Evolutionary conservation across 2,329 filamentous ascomycete genomes (phyloP), one percentile per base, ranked within the genome.

Genomic region (Colletotrichum filicis): DNA sequence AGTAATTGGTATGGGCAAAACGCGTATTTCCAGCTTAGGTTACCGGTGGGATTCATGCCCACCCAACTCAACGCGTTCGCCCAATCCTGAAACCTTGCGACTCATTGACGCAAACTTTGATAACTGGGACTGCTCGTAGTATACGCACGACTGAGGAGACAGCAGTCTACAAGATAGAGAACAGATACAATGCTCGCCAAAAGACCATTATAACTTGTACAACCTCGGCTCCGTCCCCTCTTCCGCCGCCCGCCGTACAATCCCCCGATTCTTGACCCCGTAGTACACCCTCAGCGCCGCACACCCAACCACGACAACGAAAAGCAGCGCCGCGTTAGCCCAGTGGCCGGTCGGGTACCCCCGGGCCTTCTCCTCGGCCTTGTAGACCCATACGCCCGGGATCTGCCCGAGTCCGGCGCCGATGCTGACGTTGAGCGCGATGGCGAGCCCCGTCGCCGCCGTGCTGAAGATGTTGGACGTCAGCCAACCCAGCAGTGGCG

Each of bases 361-460:
- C 11, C 76, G 81, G 26, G 82, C 79, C 22, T 86, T 87, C 80
- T 94, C 91, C 12, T 88, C 82, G 1, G 88, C 85, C 78, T 92
- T 92, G 82, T 94, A 94, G 74, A 93, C 94, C 92, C 92, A 94
- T 1, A 93, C 91, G 0, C 92, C 92, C 0, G 90, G 88, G 53
- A 94, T 94, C 80, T 94, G 92, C 0, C 92, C 92, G 0, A 92
- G 86, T 0, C 91, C 92, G 0, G 91, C 92, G 61, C 87, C 87
- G 35, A 93, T 86, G 2, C 89, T 91, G 19, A 94, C 89, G 74
- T 94, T 94, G 74, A 94, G 81, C 0, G 92, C 92, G 68, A 94
- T 92, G 2, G 92, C 92, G 12, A 94, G 85, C 0, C 92, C 92
- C 0, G 90, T 89, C 0, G 91, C 87, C 0, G 90, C 89, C 0